Base-by-base conservation (phyloP, 495 filamentous ascomycete genomes). In the Polyplosphaeria fusca region DNA sequence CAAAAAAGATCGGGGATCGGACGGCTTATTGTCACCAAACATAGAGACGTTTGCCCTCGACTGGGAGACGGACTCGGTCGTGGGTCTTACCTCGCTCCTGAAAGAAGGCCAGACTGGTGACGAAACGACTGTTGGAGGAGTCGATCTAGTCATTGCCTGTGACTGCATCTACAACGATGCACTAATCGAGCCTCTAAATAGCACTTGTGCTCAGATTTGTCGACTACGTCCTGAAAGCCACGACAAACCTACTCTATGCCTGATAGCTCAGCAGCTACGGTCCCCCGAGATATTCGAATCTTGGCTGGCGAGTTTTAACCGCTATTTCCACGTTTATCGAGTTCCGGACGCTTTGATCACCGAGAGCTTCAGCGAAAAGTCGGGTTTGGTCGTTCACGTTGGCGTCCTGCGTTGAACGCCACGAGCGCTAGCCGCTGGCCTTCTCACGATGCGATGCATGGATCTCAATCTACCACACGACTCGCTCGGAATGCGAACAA, bases 261-360 rank as follows among this genome's bases (percentile, higher is more conserved):
- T 96, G 18, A 76, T 95, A 38, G 90, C 84, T 18, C 90, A 95
- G 74, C 92, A 96, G 68, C 80, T 96, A 42, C 79, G 93, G 22
- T 84, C 87, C 9, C 79, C 86, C 4, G 84, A 87, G 23, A 88
- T 98, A 0, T 95, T 96, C 64, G 87, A 94, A 67, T 70, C 72
- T 16, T 98, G 90, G 89, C 69, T 96, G 43, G 73, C 72, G 47
- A 78, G 77, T 50, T 89, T 95, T 57, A 64, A 79, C 57, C 63
- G 68, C 25, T 62, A 60, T 18, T 97, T 98, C 67, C 73, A 78
- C 14, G 80, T 86, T 25, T 96, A 87, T 86, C 78, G 88, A 46
- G 64, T 96, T n/a, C 83, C 82, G 7, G 84, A 89, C 64, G 71
- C 75, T 30, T 60, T 81, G 39, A 60, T 87, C 23, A 78, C 67